These are phyloP conservation scores for Aspergillus terreus DNA, from an alignment of 2,329 filamentous ascomycete genomes.

Conservation along the genomic window DNA sequence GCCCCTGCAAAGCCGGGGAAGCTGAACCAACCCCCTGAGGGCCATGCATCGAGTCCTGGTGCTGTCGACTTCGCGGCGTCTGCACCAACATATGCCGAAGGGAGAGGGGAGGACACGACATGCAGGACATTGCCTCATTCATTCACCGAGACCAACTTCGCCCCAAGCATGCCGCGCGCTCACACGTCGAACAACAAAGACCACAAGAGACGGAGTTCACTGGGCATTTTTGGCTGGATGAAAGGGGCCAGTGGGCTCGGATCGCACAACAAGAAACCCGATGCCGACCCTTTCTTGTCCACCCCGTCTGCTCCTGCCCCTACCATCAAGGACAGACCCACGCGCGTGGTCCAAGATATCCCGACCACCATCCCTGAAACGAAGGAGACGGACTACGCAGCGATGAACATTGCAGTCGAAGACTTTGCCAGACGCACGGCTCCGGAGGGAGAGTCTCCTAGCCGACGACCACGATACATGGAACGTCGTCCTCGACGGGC, in stretches of 20 bases:
- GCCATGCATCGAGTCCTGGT: conserved; percentile 4
- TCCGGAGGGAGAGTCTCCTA: conserved; percentile 14
- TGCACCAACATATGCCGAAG: conserved; percentile 14
- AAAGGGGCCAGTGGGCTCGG: conserved; percentile 28
- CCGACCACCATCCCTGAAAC: conserved; percentile 7
- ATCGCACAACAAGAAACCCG: conserved; percentile 17
- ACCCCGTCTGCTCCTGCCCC: not conserved
- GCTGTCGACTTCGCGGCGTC: conserved; percentile 15
- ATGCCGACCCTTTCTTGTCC: not conserved
- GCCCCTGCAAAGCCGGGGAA: conserved; percentile 9
- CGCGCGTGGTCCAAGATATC: not conserved
- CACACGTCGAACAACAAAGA: conserved; percentile 28
- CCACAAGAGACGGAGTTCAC: conserved; percentile 35
- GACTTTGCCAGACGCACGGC: conserved; percentile 13
- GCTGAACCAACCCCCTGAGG: conserved; percentile 11
- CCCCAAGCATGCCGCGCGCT: conserved; percentile 16
- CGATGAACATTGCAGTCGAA: conserved; percentile 10
- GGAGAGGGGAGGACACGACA: conserved; percentile 4
- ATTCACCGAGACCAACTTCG: conserved; percentile 21
- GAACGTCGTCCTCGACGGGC: conserved; percentile 20
- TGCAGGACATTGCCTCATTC: conserved; percentile 23
- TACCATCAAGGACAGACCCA: not conserved
- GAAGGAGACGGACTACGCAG: conserved; percentile 2
- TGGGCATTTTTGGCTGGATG: conserved; percentile 40
- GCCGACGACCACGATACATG: conserved; percentile 28